These are phyloP conservation scores for Candida krabiensis DNA, from an alignment of 805 yeast species.

Conservation along the genomic window DNA sequence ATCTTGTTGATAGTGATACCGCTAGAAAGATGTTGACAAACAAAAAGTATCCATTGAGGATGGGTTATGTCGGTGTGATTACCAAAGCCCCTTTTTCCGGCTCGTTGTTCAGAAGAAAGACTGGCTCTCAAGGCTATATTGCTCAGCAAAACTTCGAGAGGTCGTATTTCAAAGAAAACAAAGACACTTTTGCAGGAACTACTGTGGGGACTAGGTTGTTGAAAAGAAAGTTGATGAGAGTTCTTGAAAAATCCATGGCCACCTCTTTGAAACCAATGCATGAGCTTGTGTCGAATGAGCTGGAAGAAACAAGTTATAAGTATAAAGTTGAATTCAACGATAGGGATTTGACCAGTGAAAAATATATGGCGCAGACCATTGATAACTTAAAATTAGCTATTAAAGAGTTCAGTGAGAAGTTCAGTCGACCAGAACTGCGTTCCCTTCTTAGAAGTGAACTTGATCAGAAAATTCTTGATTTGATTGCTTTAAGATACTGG, in stretches of 20 bases:
- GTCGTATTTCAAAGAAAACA: constrained; percentile 62
- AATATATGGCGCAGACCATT: constrained; percentile 87
- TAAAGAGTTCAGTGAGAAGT: constrained; percentile 80
- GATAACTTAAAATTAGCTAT: constrained; percentile 83
- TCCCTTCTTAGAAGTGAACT: constrained; percentile 77
- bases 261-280: constrained; percentile 85
- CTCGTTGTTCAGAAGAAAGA: constrained; percentile 51
- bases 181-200: constrained; percentile 58
- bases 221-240: constrained; percentile 78
- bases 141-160: constrained; percentile 69
- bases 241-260: constrained; percentile 90
- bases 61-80: constrained; percentile 99
- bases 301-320: constrained; percentile 89
- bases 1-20: constrained; percentile 73
- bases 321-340: constrained; percentile 97
- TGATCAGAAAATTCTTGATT: constrained; percentile 86
- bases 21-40: constrained; percentile 73
- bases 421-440: constrained; percentile 80
- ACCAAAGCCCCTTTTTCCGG: constrained; percentile 59
- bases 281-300: constrained; percentile 78
- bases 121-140: constrained; percentile 61
- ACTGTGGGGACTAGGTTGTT: constrained; percentile 73
- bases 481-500: constrained; percentile 92
- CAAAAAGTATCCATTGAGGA: constrained; percentile 80
- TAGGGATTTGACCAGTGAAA: constrained; percentile 88